Base-by-base conservation (phyloP, 768 basidiomycete genomes). In the Termitomyces sp. region DNA sequence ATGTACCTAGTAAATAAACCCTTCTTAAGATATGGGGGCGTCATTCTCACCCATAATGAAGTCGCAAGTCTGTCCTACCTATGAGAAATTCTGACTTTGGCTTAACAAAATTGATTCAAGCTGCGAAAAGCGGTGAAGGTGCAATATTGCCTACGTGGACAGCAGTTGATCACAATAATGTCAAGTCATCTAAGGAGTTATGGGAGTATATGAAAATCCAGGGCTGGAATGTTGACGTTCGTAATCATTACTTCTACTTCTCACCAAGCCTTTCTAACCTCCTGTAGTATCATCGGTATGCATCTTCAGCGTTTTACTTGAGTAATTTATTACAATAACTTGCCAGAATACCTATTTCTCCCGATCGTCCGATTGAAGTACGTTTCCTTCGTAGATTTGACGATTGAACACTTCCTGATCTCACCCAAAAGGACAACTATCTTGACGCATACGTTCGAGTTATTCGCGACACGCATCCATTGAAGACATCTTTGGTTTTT, bases 91-190 rank as follows among this genome's bases (percentile, higher is more conserved):
- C 8, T 50, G 33, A 52, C 1, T 10, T 5, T 30, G 13, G 22
- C 47, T 58, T 14, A 55, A 48, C 18, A 41, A 18, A 41, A 51
- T 45, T 1, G 16, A 28, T 20, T 65, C 59, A n/a, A 79, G 83
- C 78, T 43, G 71, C 80, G 16, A 81, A 84, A 52, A 77, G 77
- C 52, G 89, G 90, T 3, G 85, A 88, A 54, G 92, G 92, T 4
- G 85, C 88, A 1, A 89, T 98, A 63, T 71, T 94, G 2, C 92
- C 94, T 0, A 96, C 92, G 3, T 98, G 96, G 96, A 94, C 95
- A 2, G 82, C 88, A 22, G 92, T 97, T 7, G 94, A 63, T 56
- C 49, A 54, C 50, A 60, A 97, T 68, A 77, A 74, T 22, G 92
- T 98, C n/a, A 83, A 83, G 65, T 98, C 97, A 0, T 87, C 89